Percentiles rank a stretch among this genome's conserved stretches.
Conservation (phyloP, 768 basidiomycete species). For the Termitomyces sp. region DNA sequence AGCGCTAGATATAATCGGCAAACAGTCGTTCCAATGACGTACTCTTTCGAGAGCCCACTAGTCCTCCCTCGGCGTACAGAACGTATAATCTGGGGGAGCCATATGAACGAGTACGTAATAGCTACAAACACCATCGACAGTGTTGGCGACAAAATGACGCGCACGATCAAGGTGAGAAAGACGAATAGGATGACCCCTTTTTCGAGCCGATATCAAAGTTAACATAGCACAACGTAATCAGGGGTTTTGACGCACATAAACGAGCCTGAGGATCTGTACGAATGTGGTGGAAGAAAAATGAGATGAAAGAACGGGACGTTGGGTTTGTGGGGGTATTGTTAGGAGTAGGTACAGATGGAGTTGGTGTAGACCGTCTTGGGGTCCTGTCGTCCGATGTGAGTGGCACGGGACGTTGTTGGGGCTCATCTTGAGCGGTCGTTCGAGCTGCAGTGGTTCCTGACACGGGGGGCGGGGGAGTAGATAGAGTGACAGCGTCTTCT, state of each 20-base stretch:
- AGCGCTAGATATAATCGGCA: slow-evolving; percentile 68
- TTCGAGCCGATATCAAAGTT: slow-evolving; percentile 7
- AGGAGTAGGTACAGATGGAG: slow-evolving; percentile 22
- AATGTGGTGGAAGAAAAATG: slow-evolving; percentile 55
- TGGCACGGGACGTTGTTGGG: background rate
- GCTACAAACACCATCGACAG: slow-evolving; percentile 65
- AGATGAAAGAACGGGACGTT: slow-evolving; percentile 37
- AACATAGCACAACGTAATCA: background rate
- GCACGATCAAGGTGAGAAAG: slow-evolving; percentile 69
- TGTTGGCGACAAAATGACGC: slow-evolving; percentile 66
- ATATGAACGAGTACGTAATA: slow-evolving; percentile 73
- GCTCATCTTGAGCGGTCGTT: background rate
- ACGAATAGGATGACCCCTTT: slow-evolving; percentile 67
- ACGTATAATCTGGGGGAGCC: slow-evolving; percentile 83
- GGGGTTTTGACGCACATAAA: slow-evolving; percentile 48
- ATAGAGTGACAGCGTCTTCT: slow-evolving; percentile 44
- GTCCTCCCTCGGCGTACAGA: slow-evolving; percentile 68
- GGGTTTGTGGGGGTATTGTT: slow-evolving; percentile 14
- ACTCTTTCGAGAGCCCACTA: slow-evolving; percentile 65
- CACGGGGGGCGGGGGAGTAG: slow-evolving; percentile 12
- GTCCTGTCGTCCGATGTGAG: slow-evolving; percentile 18
- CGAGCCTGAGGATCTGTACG: slow-evolving; percentile 69
- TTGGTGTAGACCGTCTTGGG: slow-evolving; percentile 20
- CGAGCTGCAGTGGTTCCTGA: slow-evolving; percentile 22
- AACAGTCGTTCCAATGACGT: slow-evolving; percentile 73